Percentiles rank a stretch among this genome's conserved stretches.
Conservation (phyloP, 225 moss, liverwort and hornwort genomes). For the Pleurozium schreberi region DNA sequence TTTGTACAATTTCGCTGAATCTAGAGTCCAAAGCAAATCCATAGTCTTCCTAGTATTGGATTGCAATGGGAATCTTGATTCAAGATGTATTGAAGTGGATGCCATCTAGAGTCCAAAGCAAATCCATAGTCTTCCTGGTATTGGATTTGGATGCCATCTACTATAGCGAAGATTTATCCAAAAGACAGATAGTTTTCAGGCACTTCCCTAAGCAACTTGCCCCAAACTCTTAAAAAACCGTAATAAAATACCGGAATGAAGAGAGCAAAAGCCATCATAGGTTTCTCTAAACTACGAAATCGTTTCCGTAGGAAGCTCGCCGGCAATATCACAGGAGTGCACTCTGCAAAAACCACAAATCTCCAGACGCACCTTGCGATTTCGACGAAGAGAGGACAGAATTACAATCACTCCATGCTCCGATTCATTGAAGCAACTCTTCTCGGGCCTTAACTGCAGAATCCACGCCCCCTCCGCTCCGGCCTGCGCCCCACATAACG, state of each 20-base stretch:
- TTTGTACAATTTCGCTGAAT: background rate
- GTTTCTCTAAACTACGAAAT: background rate
- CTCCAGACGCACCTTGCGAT: background rate
- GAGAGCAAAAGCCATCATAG: background rate
- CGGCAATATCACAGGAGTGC: background rate
- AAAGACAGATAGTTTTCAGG: background rate
- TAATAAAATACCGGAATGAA: background rate
- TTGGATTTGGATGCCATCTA: background rate
- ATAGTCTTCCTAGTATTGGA: background rate
- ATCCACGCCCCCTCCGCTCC: background rate
- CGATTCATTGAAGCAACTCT: background rate
- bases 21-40: background rate
- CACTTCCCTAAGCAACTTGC: background rate
- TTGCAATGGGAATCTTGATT: background rate
- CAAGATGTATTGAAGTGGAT: background rate
- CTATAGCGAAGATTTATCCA: background rate
- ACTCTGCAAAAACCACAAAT: background rate
- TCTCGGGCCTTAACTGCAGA: background rate
- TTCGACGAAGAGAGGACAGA: background rate
- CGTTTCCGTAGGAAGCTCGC: background rate
- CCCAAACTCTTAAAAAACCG: background rate
- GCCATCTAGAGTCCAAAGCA: background rate
- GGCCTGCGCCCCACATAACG: background rate
- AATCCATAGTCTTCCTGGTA: background rate
- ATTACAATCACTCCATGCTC: background rate